phyloP scores from a whole-genome alignment of 768 basidiomycete species.

The Hericium coralloides region DNA sequence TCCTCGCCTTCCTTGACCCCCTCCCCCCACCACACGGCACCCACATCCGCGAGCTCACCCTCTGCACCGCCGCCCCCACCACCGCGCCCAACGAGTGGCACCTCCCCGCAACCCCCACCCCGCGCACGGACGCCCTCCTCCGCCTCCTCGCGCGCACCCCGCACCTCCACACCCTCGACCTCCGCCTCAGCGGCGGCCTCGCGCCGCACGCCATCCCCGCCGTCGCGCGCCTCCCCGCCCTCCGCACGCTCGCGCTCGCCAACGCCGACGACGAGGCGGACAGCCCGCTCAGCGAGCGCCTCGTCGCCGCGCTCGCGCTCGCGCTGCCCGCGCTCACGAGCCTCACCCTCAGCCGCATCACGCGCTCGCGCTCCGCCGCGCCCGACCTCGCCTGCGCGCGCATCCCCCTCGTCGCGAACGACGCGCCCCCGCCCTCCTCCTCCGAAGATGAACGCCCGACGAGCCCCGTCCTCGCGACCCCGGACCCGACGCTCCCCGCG shows the following conservation, averaged over 20 bases:
- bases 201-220: constrained; percentile 2
- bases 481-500: constrained; percentile 7
- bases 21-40: constrained; percentile 8
- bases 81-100: background rate
- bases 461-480: constrained; percentile 7
- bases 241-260: constrained; percentile 9
- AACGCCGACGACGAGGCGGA: constrained; percentile 9
- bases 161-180: constrained; percentile 8
- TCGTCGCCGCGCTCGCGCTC: constrained; percentile 8
- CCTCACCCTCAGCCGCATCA: constrained; percentile 12
- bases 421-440: background rate
- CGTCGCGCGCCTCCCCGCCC: constrained; percentile 4
- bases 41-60: constrained; percentile 8
- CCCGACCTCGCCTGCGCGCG: background rate
- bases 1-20: constrained; percentile 12
- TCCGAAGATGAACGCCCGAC: background rate
- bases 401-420: background rate
- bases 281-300: constrained; percentile 9
- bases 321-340: constrained; percentile 8
- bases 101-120: background rate
- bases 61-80: constrained; percentile 4
- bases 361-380: constrained; percentile 3
- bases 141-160: constrained; percentile 3
- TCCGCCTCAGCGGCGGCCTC: constrained; percentile 11
- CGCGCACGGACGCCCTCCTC: constrained; percentile 6